A percentile compares a stretch with the other conserved stretches of the same genome.
phyloP scores from a whole-genome alignment of 345 rosid genomes.

The Aurinia saxatilis region DNA sequence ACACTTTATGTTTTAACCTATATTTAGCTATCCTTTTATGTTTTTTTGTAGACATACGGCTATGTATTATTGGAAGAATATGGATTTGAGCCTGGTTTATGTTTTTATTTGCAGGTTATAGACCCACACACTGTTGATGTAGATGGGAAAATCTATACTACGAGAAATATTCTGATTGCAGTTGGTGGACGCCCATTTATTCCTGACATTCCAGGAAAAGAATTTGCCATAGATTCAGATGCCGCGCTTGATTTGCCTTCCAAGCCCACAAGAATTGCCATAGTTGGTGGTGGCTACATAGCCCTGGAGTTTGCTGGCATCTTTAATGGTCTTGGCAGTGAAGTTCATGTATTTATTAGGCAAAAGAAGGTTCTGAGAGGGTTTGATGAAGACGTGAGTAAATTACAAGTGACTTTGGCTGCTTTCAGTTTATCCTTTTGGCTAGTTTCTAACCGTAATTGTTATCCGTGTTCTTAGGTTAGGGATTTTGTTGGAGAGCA shows the following conservation, averaged over 20 bases:
- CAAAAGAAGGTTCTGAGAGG: conserved; percentile 91
- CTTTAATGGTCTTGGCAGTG: conserved; percentile 71
- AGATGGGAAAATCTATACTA: conserved; percentile 69
- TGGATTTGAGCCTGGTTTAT: conserved; percentile 8
- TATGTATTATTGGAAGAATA: background rate
- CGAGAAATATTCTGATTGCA: conserved; percentile 70
- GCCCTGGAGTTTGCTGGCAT: conserved; percentile 90
- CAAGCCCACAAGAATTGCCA: conserved; percentile 73
- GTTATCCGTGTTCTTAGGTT: conserved; percentile 37
- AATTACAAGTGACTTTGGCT: background rate
- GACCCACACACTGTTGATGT: conserved; percentile 85
- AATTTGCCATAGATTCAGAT: conserved; percentile 87
- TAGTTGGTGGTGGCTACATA: conserved; percentile 90
- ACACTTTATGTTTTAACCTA: background rate
- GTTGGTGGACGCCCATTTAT: conserved; percentile 90
- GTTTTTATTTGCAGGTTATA: conserved; percentile 39
- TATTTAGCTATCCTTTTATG: background rate
- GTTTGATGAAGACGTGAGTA: conserved; percentile 85
- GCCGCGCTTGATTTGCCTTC: conserved; percentile 92
- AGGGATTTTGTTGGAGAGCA: conserved; percentile 89
- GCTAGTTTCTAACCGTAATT: background rate
- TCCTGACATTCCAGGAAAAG: conserved; percentile 87
- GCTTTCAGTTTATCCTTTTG: background rate
- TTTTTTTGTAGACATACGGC: background rate
- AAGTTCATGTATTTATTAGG: conserved; percentile 87